These are phyloP conservation scores for Syzygium oleosum DNA, from an alignment of 345 rosid species.

Conservation along the genomic window DNA sequence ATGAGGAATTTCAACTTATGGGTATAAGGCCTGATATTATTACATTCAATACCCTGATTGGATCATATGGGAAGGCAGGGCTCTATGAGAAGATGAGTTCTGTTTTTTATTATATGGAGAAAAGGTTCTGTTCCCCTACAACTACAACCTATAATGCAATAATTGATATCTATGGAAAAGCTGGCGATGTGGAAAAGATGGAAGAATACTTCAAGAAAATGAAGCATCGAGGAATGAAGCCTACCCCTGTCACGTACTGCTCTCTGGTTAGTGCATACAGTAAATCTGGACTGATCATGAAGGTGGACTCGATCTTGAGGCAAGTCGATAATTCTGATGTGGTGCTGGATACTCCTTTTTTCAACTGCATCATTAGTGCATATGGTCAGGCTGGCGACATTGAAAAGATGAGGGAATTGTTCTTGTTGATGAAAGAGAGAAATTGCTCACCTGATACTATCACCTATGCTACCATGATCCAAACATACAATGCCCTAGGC, in stretches of 20 bases:
- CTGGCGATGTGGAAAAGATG: conserved; percentile 49
- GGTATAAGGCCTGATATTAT: conserved; percentile 52
- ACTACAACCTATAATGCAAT: conserved; percentile 53
- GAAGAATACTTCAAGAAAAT: conserved; percentile 53
- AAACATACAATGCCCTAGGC: conserved; percentile 54
- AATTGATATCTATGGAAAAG: conserved; percentile 67
- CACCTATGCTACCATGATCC: conserved; percentile 68
- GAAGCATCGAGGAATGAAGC: conserved; percentile 82
- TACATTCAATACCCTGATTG: conserved; percentile 62
- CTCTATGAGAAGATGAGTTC: conserved; percentile 57
- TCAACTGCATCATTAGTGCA: conserved; percentile 71
- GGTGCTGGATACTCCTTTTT: conserved; percentile 62
- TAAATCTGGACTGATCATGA: conserved; percentile 43
- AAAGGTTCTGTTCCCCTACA: conserved; percentile 46
- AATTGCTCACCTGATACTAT: conserved; percentile 55
- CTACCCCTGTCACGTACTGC: conserved; percentile 65
- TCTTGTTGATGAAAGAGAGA: conserved; percentile 53
- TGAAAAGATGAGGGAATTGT: conserved; percentile 58
- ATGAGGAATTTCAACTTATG: conserved; percentile 70
- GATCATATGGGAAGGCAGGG: conserved; percentile 58
- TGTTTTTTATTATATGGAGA: conserved; percentile 60
- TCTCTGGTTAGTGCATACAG: conserved; percentile 61
- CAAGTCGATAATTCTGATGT: conserved; percentile 80
- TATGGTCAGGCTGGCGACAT: conserved; percentile 65
- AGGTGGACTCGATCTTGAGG: conserved; percentile 63